Conservation (phyloP, 2,329 filamentous ascomycete species). For the Fusarium decemcellulare region DNA sequence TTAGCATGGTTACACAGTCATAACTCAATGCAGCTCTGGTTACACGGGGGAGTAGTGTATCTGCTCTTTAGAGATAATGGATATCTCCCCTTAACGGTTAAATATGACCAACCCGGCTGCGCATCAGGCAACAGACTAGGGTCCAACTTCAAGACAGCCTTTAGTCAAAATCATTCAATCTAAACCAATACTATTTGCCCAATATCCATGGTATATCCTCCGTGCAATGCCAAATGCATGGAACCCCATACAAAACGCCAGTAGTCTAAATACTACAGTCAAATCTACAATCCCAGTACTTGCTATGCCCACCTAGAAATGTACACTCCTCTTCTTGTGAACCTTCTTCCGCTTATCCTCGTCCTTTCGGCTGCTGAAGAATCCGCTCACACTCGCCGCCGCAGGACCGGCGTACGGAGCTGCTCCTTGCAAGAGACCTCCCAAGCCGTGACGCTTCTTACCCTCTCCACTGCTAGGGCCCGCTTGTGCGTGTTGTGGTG, state of each 20-base stretch:
- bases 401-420: constrained; percentile 54
- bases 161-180: constrained; percentile 12
- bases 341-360: constrained; percentile 59
- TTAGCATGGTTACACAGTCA: not conserved
- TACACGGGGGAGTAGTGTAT: not conserved
- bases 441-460: constrained; percentile 47
- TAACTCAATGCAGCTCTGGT: not conserved
- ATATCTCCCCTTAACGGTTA: no score
- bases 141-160: not conserved
- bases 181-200: constrained; percentile 19
- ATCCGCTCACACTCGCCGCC: constrained; percentile 62
- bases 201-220: constrained; percentile 46
- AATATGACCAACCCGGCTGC: no score
- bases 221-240: constrained; percentile 17
- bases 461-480: constrained; percentile 31
- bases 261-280: constrained; percentile 3
- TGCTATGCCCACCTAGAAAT: constrained; percentile 54
- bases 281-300: not conserved
- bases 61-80: not conserved
- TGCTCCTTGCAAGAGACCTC: constrained; percentile 48
- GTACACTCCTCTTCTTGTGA: constrained; percentile 64
- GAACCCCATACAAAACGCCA: constrained; percentile 23
- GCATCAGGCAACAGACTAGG: not conserved
- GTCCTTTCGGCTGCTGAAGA: constrained; percentile 55
- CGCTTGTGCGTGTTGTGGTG: constrained; percentile 39